Conservation (phyloP, 768 basidiomycete genomes). For the Leucocoprinus leucothites region DNA sequence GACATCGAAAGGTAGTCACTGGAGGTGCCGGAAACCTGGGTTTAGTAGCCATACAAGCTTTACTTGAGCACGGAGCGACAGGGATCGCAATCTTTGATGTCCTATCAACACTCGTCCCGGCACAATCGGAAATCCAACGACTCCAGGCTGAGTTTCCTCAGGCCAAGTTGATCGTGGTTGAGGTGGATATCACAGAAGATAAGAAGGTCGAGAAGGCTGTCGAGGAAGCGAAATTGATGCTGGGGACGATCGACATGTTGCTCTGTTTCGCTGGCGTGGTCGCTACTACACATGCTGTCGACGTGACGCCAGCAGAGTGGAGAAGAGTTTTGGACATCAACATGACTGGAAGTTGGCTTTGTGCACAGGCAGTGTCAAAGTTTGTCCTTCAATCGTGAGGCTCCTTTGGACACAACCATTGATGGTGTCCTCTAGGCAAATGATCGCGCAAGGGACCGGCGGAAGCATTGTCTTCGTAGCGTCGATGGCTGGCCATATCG, state of each 20-base stretch:
- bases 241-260: conserved; percentile 34
- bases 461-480: conserved; percentile 41
- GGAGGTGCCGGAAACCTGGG: conserved; percentile 40
- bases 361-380: conserved; percentile 39
- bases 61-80: conserved; percentile 42
- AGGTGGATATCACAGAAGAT: conserved; percentile 36
- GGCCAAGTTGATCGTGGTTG: conserved; percentile 27
- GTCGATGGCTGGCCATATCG: conserved; percentile 39
- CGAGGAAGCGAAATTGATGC: conserved; percentile 19
- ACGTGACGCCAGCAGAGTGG: conserved; percentile 32
- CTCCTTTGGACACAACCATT: background rate
- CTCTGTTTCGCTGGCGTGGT: conserved; percentile 44
- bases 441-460: conserved; percentile 38
- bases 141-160: conserved; percentile 27
- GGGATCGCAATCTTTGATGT: conserved; percentile 32
- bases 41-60: conserved; percentile 31
- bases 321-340: conserved; percentile 37
- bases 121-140: conserved; percentile 17
- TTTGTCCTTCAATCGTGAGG: background rate
- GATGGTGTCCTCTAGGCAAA: conserved; percentile 24
- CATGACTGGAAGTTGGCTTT: conserved; percentile 43
- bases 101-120: conserved; percentile 20
- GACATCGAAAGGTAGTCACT: conserved; percentile 28
- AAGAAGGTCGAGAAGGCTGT: conserved; percentile 23
- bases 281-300: conserved; percentile 27